Evolutionary conservation across 306 rosid species (phyloP), one percentile per base, ranked within the genome.

Genomic region (Mucuna pruriens): DNA sequence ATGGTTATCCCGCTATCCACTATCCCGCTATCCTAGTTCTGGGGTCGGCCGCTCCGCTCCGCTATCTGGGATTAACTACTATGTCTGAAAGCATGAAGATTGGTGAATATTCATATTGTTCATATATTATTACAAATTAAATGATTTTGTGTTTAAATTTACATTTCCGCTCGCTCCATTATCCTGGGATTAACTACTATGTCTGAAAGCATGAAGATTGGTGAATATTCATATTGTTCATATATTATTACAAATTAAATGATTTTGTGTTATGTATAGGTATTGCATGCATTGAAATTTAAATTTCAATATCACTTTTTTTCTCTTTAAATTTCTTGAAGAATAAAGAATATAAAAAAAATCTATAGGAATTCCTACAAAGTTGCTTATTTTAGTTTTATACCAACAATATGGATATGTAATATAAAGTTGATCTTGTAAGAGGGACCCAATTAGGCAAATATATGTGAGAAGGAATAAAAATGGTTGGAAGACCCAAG

Each of bases 141-240:
- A 71, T 62, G 45, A 51, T 81, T n/a, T n/a, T 39, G 42, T 33
- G 46, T 42, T 36, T n/a, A n/a, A n/a, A n/a, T n/a, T n/a, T n/a
- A n/a, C n/a, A n/a, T n/a, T n/a, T n/a, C n/a, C n/a, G n/a, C n/a
- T n/a, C n/a, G n/a, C n/a, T n/a, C n/a, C n/a, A n/a, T n/a, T n/a
- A n/a, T n/a, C n/a, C n/a, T n/a, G n/a, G n/a, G n/a, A n/a, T n/a
- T n/a, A n/a, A n/a, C n/a, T n/a, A n/a, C n/a, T n/a, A n/a, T n/a
- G n/a, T n/a, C n/a, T 67, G 74, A 75, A 76, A 54, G 77, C 61
- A 23, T 62, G 70, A 34, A 39, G 39, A 82, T 33, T n/a, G 71
- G 29, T 6, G 26, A 74, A 65, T 33, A 48, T 5, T 42, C 60
- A 75, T 75, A 1, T 22, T 76, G 31, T 16, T 75, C 48, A 20